These are phyloP conservation scores for Penicillium sclerotiorum DNA, from an alignment of 2,329 filamentous ascomycete species.

Conservation along the genomic window DNA sequence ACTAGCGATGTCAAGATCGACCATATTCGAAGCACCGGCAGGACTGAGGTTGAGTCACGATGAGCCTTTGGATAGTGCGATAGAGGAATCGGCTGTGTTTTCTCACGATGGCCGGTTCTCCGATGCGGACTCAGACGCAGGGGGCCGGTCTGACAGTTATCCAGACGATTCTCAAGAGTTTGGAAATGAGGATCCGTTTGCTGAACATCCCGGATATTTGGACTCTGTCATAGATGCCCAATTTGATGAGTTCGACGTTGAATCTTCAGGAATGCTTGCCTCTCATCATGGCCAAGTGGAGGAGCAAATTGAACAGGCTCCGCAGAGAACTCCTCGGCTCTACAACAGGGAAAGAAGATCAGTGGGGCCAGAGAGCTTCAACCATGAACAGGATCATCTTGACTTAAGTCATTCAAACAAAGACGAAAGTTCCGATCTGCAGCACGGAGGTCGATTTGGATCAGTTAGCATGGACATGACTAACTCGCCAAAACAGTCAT, in stretches of 20 bases:
- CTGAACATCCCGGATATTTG: slow-evolving; percentile 42
- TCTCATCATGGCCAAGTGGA: slow-evolving; percentile 5
- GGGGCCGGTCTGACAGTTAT: slow-evolving; percentile 27
- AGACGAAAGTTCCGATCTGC: no score
- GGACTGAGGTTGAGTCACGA: slow-evolving; percentile 1
- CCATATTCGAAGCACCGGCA: slow-evolving; percentile 38
- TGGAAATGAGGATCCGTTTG: slow-evolving; percentile 31
- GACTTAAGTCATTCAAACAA: no score
- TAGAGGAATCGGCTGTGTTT: slow-evolving; percentile 37
- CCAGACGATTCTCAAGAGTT: slow-evolving; percentile 31
- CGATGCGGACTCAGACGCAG: slow-evolving; percentile 44
- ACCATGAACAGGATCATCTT: no score
- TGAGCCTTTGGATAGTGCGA: background rate
- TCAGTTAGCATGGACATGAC: no score
- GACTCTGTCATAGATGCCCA: slow-evolving; percentile 42
- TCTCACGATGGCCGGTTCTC: slow-evolving; percentile 46
- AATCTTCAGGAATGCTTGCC: slow-evolving; percentile 19
- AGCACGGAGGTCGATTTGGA: no score
- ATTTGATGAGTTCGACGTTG: slow-evolving; percentile 36
- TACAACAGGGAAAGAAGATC: no score
- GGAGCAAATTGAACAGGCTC: slow-evolving; percentile 21
- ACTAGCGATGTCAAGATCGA: slow-evolving; percentile 41
- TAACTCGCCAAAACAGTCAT: background rate
- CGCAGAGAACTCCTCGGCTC: no score
- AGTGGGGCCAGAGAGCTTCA: no score